Base-by-base conservation (phyloP, 2,329 filamentous ascomycete genomes). In the Penicillium freii region DNA sequence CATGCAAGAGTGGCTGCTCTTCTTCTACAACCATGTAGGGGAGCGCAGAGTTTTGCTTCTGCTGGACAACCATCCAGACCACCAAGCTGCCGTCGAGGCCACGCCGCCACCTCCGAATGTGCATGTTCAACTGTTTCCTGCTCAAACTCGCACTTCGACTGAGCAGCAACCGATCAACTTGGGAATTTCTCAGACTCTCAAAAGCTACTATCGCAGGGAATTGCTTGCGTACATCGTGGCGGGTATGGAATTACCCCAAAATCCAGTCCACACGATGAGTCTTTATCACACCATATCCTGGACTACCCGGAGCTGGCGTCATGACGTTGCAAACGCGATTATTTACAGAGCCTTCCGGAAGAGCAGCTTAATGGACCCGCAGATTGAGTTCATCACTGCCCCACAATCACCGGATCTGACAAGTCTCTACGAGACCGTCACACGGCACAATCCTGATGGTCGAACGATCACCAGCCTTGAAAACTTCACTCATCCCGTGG, bases 1-100 rank as follows among this genome's bases (percentile, higher is more conserved):
- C 10, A 66, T 67, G 55, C 51, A 55, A 38, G 57, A 67, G 36
- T 67, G 63, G 63, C 17, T 61, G 7, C 43, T 36, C 15, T 49
- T 34, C 17, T 62, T 62, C 36, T 54, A 62, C 31, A 17, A 15
- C 10, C 46, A 54, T 31, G 40, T 61, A 25, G 53, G 58, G 10
- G 34, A 44, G 8, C 39, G 58, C 2, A 29, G 59, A 44, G 62
- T 66, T 5, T 34, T 66, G 36, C 60, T 66, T 33, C 29, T 66
- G 9, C 34, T 66, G 4, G 64, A 66, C 27, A 57, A 57, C 19
- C 53, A 62, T 17, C 57, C 50, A 19, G 62, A 59, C 6, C 63
- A 66, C 31, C 34, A 48, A 23, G 53, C 49, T 13, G 61, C 57
- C 3, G 10, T 56, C 19, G 53, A 59, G 21, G 39, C 45, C 4